Evolutionary conservation across 495 filamentous ascomycete genomes (phyloP).

Genomic region (Hypoxylon lienhwacheense): DNA sequence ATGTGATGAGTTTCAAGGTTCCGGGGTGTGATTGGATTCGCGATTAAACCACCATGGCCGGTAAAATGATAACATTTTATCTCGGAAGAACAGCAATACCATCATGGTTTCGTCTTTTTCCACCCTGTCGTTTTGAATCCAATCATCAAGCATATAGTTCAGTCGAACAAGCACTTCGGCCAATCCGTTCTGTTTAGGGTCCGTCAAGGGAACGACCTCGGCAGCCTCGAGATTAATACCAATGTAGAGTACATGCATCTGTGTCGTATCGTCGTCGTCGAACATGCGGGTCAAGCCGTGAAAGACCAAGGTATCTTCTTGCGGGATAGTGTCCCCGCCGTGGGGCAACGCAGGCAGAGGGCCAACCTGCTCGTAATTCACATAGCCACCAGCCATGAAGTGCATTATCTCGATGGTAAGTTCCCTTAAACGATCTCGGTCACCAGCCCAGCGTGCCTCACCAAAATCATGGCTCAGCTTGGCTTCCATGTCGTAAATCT

Average conservation of each 20-base stretch:
- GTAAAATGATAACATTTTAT: not conserved
- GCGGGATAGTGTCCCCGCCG: conserved; percentile 1
- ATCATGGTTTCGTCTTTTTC: not conserved
- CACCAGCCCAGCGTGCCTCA: conserved; percentile 3
- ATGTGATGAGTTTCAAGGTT: too few relatives aligned
- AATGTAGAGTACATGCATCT: not conserved
- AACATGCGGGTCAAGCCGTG: not conserved
- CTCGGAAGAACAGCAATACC: not conserved
- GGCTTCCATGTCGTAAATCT: not conserved
- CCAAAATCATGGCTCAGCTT: not conserved
- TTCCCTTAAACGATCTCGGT: conserved; percentile 2
- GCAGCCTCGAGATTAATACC: not conserved
- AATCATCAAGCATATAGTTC: not conserved
- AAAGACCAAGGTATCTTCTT: conserved; percentile 16
- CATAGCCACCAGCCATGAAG: not conserved
- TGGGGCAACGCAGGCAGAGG: not conserved
- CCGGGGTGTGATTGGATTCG: not conserved
- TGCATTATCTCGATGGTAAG: not conserved
- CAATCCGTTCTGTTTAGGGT: not conserved
- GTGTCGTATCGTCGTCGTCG: not conserved
- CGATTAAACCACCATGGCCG: too few relatives aligned
- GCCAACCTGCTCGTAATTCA: not conserved
- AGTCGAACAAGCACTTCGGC: conserved; percentile 1
- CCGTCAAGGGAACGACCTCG: not conserved
- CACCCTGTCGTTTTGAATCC: not conserved